These are phyloP conservation scores for Clarireedia sp. DNA, from an alignment of 2,329 filamentous ascomycete genomes.

Conservation along the genomic window DNA sequence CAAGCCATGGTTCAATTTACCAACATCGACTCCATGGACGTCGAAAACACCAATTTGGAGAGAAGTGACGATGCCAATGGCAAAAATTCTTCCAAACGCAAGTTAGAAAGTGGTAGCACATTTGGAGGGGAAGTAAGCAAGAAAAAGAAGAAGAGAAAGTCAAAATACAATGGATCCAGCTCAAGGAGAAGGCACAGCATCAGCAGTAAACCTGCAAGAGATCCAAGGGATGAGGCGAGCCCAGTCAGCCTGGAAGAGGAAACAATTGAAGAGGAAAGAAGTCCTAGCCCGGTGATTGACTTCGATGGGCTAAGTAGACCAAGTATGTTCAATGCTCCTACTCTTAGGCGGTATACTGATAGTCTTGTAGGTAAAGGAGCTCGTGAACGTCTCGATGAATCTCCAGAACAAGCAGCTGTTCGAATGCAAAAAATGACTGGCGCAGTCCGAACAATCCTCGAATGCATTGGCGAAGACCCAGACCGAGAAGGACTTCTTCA, in stretches of 20 bases:
- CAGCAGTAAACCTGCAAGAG: constrained; percentile 53
- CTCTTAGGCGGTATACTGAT: neutral
- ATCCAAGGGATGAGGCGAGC: constrained; percentile 45
- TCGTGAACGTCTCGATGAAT: constrained; percentile 52
- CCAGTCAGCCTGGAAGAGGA: constrained; percentile 17
- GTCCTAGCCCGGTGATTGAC: constrained; percentile 51
- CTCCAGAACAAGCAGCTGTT: constrained; percentile 39
- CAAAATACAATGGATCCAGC: constrained; percentile 18
- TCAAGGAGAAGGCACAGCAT: constrained; percentile 44
- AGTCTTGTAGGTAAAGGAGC: constrained; percentile 49
- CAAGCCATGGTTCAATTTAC: constrained; percentile 22
- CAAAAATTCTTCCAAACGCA: constrained; percentile 2
- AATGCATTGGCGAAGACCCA: constrained; percentile 62
- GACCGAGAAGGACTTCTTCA: constrained; percentile 56
- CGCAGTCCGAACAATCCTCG: constrained; percentile 58
- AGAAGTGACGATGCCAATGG: neutral
- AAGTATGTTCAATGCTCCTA: constrained; percentile 34
- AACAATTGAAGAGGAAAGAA: constrained; percentile 30
- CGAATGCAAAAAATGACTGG: constrained; percentile 51
- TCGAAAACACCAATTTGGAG: neutral
- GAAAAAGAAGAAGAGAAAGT: constrained; percentile 21
- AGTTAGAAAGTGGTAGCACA: neutral
- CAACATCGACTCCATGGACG: constrained; percentile 7
- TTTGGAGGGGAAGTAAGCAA: constrained; percentile 8
- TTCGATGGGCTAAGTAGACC: constrained; percentile 54